Conservation (phyloP, 2,329 filamentous ascomycete species). For the Coniochaeta sp. region DNA sequence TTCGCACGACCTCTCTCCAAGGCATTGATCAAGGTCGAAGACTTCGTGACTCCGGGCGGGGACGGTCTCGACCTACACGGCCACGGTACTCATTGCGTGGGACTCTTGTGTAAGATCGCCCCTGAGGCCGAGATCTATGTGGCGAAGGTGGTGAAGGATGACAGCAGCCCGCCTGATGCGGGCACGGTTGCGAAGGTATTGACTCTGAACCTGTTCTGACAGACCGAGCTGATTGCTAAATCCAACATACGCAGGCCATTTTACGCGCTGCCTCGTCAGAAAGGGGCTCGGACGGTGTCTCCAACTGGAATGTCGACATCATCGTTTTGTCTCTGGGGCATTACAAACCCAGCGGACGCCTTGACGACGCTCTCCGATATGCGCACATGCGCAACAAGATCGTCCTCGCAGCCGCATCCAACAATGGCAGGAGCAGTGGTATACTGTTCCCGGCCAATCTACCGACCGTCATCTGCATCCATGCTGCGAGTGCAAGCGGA, state of each 20-base stretch:
- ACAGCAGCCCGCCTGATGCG: not conserved
- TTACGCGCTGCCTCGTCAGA: too few relatives aligned
- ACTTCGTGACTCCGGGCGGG: not conserved
- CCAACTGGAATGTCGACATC: not conserved
- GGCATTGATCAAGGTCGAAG: not conserved
- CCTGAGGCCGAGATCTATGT: not conserved
- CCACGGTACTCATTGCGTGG: not conserved
- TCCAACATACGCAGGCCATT: not conserved
- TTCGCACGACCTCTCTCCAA: not conserved
- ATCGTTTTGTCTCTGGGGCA: not conserved
- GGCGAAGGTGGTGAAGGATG: not conserved
- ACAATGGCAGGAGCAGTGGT: not conserved
- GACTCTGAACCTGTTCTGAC: not conserved
- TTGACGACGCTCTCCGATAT: not conserved
- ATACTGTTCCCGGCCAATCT: not conserved
- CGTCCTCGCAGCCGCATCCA: not conserved
- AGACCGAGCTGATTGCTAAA: not conserved
- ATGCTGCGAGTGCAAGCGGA: not conserved
- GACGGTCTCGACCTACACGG: not conserved
- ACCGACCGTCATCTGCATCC: not conserved
- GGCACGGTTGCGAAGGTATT: not conserved
- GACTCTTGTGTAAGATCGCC: not conserved
- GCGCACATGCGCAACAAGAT: not conserved
- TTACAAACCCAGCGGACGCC: not conserved
- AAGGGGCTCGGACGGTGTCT: not conserved